Conservation (phyloP, 768 basidiomycete genomes). For the Suillus luteus region DNA sequence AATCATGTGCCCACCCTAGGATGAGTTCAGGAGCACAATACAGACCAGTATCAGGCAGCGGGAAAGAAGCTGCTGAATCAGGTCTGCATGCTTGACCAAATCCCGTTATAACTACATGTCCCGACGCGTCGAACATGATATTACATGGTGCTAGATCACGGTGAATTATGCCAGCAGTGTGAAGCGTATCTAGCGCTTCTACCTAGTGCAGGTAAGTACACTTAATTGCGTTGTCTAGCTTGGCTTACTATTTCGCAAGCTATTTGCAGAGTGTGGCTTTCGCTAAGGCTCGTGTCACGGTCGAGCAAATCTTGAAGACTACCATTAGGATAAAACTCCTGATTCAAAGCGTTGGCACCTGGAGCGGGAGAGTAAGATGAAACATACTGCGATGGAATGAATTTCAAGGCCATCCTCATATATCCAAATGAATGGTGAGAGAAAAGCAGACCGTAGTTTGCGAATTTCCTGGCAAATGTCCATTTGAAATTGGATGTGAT, state of each 20-base stretch:
- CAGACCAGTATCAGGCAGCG: conserved; percentile 14
- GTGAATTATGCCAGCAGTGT: conserved; percentile 49
- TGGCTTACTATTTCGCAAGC: conserved; percentile 50
- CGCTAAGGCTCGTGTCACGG: conserved; percentile 36
- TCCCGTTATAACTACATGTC: conserved; percentile 49
- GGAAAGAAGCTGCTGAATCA: conserved; percentile 6
- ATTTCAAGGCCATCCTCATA: conserved; percentile 43
- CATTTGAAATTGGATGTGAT: conserved; percentile 31
- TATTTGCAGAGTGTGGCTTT: conserved; percentile 42
- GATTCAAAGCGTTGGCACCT: conserved; percentile 15
- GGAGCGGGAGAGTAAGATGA: conserved; percentile 4
- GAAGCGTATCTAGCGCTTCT: conserved; percentile 46
- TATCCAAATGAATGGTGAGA: conserved; percentile 40
- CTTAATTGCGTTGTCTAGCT: neutral
- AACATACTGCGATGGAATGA: conserved; percentile 43
- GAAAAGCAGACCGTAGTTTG: conserved; percentile 38
- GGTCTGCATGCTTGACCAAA: conserved; percentile 41
- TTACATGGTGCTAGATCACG: conserved; percentile 46
- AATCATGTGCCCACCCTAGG: conserved; percentile 56
- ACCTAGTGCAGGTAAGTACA: conserved; percentile 22
- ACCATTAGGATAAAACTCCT: conserved; percentile 39
- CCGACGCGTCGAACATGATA: conserved; percentile 44
- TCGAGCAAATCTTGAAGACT: conserved; percentile 35
- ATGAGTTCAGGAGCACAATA: conserved; percentile 57
- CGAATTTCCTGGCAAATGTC: conserved; percentile 38